Evolutionary conservation across 495 filamentous ascomycete genomes (phyloP).

Genomic region (Ramalina intermedia): DNA sequence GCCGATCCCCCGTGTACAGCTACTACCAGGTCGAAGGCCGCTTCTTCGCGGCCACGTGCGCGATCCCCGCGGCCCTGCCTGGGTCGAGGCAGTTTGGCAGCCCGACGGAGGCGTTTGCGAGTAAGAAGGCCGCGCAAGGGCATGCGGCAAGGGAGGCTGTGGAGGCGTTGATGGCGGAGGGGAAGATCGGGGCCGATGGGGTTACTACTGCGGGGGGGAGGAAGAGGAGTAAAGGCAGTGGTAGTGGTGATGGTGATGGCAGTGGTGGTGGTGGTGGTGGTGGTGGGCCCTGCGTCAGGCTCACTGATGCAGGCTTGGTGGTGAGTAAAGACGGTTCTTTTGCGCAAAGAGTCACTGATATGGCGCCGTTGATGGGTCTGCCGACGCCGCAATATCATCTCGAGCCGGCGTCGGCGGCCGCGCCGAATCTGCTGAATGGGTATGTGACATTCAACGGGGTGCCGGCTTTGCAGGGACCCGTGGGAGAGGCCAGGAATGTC

Average conservation of each 20-base stretch:
- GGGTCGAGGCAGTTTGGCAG: slow-evolving; percentile 3
- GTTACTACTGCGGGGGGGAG: background rate
- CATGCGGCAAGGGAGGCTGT: slow-evolving; percentile 15
- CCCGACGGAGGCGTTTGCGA: slow-evolving; percentile 10
- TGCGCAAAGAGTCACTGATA: slow-evolving; percentile 9
- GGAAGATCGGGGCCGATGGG: slow-evolving; percentile 9
- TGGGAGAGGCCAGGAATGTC: slow-evolving; percentile 26
- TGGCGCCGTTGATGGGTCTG: slow-evolving; percentile 9
- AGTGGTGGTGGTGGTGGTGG: background rate
- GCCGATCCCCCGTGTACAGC: slow-evolving; percentile 2
- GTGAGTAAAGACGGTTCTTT: slow-evolving; percentile 6
- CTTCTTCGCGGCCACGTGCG: slow-evolving; percentile 10
- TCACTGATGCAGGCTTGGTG: background rate
- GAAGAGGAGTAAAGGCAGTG: background rate
- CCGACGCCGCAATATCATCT: slow-evolving; percentile 7
- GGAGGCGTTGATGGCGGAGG: slow-evolving; percentile 14
- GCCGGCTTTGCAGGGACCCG: slow-evolving; percentile 16
- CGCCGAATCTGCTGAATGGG: slow-evolving; percentile 12
- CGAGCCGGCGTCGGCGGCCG: background rate
- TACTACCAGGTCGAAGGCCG: slow-evolving; percentile 7
- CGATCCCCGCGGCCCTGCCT: slow-evolving; percentile 1
- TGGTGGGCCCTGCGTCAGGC: slow-evolving; percentile 4
- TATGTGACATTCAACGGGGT: slow-evolving; percentile 19
- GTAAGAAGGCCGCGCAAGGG: slow-evolving; percentile 18
- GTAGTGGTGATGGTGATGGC: background rate